phyloP scores from a whole-genome alignment of 1,284 basidiomycete genomes.

The Coniferiporia weirii region DNA sequence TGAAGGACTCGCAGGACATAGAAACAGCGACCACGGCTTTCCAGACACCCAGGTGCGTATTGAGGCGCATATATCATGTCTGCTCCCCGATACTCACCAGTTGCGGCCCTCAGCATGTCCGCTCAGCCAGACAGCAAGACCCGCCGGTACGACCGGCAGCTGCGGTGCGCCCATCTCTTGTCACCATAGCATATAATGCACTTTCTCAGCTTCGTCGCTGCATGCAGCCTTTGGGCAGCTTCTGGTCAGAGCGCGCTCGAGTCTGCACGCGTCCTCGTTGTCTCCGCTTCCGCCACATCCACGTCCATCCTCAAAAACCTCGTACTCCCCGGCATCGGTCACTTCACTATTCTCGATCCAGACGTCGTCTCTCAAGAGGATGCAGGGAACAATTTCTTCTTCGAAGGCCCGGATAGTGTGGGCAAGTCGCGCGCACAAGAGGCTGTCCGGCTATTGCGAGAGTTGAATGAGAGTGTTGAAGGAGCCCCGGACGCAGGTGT shows the following conservation, averaged over 20 bases:
- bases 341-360: constrained; percentile 84
- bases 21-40: constrained; percentile 46
- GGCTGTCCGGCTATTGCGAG: constrained; percentile 70
- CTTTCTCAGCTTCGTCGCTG: background rate
- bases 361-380: constrained; percentile 63
- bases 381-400: constrained; percentile 95
- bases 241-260: constrained; percentile 93
- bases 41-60: constrained; percentile 25
- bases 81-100: background rate
- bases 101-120: constrained; percentile 25
- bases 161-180: constrained; percentile 52
- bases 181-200: background rate
- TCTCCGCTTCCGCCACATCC: constrained; percentile 77
- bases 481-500: constrained; percentile 62
- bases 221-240: constrained; percentile 83
- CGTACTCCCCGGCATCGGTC: constrained; percentile 89
- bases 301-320: constrained; percentile 92
- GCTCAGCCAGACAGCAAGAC: constrained; percentile 77
- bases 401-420: constrained; percentile 70
- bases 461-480: constrained; percentile 86
- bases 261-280: constrained; percentile 73
- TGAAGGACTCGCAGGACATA: constrained; percentile 42
- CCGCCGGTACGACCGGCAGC: constrained; percentile 86
- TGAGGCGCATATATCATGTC: constrained; percentile 3
- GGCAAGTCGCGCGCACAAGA: constrained; percentile 80